These are phyloP conservation scores for Fusarium newnesense DNA, from an alignment of 2,329 filamentous ascomycete species.

Conservation along the genomic window DNA sequence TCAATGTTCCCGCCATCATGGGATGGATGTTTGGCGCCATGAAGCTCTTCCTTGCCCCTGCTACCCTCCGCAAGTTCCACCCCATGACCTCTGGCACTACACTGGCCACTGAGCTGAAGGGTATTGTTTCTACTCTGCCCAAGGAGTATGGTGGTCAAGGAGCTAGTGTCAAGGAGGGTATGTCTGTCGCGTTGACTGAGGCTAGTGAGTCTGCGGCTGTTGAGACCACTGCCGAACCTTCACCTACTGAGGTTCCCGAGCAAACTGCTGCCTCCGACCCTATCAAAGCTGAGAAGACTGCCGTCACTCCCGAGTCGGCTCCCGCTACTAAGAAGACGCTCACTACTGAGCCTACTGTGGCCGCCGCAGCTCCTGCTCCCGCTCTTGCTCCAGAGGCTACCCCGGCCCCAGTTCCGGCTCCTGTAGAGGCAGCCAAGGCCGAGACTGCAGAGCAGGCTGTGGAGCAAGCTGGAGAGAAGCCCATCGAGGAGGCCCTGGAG, in stretches of 20 bases:
- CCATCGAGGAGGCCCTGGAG: constrained; percentile 31
- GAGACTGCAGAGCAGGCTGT: constrained; percentile 30
- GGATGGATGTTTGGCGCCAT: constrained; percentile 83
- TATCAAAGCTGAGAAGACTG: not conserved
- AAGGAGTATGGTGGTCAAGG: constrained; percentile 83
- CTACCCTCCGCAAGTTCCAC: constrained; percentile 83
- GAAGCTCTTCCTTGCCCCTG: constrained; percentile 78
- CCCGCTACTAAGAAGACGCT: constrained; percentile 7
- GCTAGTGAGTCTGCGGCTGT: constrained; percentile 18
- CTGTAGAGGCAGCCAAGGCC: constrained; percentile 32
- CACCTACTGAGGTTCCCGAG: not conserved
- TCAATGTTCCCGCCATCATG: constrained; percentile 93
- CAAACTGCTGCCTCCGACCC: constrained; percentile 3
- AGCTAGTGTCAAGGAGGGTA: constrained; percentile 52
- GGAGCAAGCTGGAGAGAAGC: constrained; percentile 29
- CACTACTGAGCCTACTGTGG: not conserved
- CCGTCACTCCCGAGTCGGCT: not conserved
- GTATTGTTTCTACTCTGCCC: constrained; percentile 73
- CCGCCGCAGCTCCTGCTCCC: not conserved
- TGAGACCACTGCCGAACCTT: constrained; percentile 3
- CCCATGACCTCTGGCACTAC: constrained; percentile 78
- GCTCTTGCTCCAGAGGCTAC: constrained; percentile 1
- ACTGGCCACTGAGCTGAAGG: constrained; percentile 69
- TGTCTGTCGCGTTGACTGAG: constrained; percentile 45
- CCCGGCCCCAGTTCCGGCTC: constrained; percentile 12